Conservation (phyloP, 2,329 filamentous ascomycete genomes). For the Xylariaceae sp. region DNA sequence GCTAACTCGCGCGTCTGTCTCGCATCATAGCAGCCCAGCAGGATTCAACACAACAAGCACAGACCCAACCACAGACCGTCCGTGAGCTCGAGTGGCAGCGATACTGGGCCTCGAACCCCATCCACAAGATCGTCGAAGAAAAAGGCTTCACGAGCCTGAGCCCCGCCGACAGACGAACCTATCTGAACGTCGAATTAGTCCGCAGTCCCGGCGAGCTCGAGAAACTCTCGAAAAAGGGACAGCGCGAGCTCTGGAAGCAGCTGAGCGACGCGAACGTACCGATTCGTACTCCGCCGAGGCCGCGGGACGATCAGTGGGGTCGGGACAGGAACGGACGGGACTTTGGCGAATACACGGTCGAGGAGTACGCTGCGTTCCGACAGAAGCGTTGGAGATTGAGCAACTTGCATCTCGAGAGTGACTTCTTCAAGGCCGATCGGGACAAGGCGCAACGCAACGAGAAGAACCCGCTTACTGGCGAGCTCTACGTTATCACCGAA, state of each 20-base stretch:
- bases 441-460: constrained; percentile 10
- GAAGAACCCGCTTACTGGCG: constrained; percentile 22
- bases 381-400: constrained; percentile 41
- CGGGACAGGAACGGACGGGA: constrained; percentile 46
- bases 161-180: constrained; percentile 45
- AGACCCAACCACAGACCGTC: constrained; percentile 39
- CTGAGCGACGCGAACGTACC: constrained; percentile 49
- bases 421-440: constrained; percentile 40
- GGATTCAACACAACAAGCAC: constrained; percentile 29
- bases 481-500: constrained; percentile 22
- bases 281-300: constrained; percentile 38
- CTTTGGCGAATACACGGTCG: constrained; percentile 43
- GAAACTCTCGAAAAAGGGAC: constrained; percentile 31
- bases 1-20: constrained; percentile 1
- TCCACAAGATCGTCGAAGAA: constrained; percentile 41
- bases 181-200: constrained; percentile 44
- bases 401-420: constrained; percentile 40
- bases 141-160: constrained; percentile 42
- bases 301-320: constrained; percentile 41
- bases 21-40: constrained; percentile 21
- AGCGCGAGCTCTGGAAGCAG: constrained; percentile 47
- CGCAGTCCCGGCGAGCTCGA: constrained; percentile 35
- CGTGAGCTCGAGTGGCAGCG: constrained; percentile 44
- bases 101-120: constrained; percentile 47
- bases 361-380: constrained; percentile 41